Percentiles rank a stretch among this genome's conserved stretches.
Conservation (phyloP, 192 early-diverging fungal species). For the Nowakowskiella sp. region DNA sequence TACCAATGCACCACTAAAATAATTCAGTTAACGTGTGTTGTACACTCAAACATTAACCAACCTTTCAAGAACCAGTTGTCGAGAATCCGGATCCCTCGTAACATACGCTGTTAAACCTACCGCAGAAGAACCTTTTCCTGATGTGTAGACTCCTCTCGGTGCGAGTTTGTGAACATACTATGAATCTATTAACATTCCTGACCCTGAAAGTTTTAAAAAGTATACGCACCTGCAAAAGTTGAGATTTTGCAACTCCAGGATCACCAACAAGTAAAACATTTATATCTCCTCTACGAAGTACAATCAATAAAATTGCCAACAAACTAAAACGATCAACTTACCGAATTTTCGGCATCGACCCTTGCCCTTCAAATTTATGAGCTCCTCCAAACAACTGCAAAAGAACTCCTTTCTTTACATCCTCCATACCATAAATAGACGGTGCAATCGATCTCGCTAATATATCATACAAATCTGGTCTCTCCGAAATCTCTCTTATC, state of each 20-base stretch:
- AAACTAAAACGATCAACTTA: slow-evolving; percentile 13
- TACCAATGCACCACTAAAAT: slow-evolving; percentile 78
- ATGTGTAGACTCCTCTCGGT: slow-evolving; percentile 92
- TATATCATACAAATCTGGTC: slow-evolving; percentile 69
- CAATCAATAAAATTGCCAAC: slow-evolving; percentile 3
- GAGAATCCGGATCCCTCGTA: slow-evolving; percentile 89
- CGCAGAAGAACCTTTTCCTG: slow-evolving; percentile 92
- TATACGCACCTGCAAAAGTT: slow-evolving; percentile 57
- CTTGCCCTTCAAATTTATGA: slow-evolving; percentile 67
- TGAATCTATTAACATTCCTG: slow-evolving; percentile 3
- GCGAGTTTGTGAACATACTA: slow-evolving; percentile 86
- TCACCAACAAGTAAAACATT: slow-evolving; percentile 94
- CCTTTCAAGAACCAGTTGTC: slow-evolving; percentile 91
- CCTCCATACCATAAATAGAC: slow-evolving; percentile 89
- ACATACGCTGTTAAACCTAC: slow-evolving; percentile 95
- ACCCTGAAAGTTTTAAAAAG: not conserved
- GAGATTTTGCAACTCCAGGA: slow-evolving; percentile 93
- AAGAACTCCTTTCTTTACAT: slow-evolving; percentile 95
- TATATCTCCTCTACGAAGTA: slow-evolving; percentile 71
- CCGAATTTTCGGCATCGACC: slow-evolving; percentile 47
- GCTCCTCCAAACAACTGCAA: slow-evolving; percentile 94
- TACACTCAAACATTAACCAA: too few relatives aligned
- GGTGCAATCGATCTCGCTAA: slow-evolving; percentile 82
- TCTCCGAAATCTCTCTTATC: slow-evolving; percentile 53
- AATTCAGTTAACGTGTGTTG: not conserved